Evolutionary conservation across 192 early-diverging fungal species (phyloP).

Genomic region (Umbelopsis vinacea): DNA sequence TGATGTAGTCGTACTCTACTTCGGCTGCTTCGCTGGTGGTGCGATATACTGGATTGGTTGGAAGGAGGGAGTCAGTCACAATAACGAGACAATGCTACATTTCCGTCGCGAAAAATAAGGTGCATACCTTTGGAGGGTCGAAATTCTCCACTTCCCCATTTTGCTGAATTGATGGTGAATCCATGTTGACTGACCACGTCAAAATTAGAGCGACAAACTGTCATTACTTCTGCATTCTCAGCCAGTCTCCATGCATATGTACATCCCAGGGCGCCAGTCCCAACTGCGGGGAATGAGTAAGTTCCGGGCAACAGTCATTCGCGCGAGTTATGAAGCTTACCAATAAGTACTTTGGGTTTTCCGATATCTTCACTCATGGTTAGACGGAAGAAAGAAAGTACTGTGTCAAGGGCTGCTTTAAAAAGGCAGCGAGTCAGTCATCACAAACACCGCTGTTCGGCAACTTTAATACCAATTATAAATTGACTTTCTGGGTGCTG

Average conservation of each 20-base stretch:
- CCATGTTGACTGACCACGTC: constrained; percentile 43
- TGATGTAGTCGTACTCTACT: constrained; percentile 57
- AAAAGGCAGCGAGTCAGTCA: too few relatives aligned
- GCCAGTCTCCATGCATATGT: constrained; percentile 62
- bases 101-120: neutral
- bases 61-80: too few relatives aligned
- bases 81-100: too few relatives aligned
- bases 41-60: constrained; percentile 32
- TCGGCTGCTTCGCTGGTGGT: constrained; percentile 46
- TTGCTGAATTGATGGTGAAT: constrained; percentile 9
- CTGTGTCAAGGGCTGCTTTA: too few relatives aligned
- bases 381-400: too few relatives aligned
- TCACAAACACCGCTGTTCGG: too few relatives aligned
- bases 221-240: constrained; percentile 55
- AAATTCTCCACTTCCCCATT: constrained; percentile 16
- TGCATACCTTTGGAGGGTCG: neutral
- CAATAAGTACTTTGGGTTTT: neutral
- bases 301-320: too few relatives aligned
- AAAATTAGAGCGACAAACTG: constrained; percentile 69
- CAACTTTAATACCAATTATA: too few relatives aligned
- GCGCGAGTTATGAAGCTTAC: neutral
- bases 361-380: neutral
- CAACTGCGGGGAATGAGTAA: constrained; percentile 37
- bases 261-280: constrained; percentile 65
- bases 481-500: too few relatives aligned